Percentiles rank a stretch among this genome's conserved stretches.
phyloP scores from a whole-genome alignment of 805 yeast species.

The Lachancea sp. region DNA sequence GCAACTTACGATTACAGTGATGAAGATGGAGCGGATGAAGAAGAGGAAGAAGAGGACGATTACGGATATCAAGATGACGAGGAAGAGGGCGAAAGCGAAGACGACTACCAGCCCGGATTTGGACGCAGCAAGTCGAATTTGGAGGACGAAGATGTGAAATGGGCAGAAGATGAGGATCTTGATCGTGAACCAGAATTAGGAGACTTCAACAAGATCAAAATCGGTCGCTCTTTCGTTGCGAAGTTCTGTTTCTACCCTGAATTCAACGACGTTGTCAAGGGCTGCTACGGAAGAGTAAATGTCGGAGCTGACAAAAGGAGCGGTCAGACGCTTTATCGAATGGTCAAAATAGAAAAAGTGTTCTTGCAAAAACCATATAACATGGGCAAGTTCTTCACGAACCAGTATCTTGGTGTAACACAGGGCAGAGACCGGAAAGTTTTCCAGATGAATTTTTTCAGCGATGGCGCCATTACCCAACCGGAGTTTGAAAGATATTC shows the following conservation, averaged over 20 bases:
- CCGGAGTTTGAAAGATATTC: slow-evolving; percentile 72
- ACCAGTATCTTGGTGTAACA: slow-evolving; percentile 62
- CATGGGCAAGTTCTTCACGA: slow-evolving; percentile 44
- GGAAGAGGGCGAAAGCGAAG: slow-evolving; percentile 41
- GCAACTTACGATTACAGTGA: slow-evolving; percentile 38
- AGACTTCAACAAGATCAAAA: slow-evolving; percentile 66
- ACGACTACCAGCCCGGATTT: slow-evolving; percentile 34
- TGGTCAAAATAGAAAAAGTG: slow-evolving; percentile 73
- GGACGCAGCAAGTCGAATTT: slow-evolving; percentile 31
- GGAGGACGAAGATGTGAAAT: slow-evolving; percentile 43
- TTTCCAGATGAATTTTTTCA: slow-evolving; percentile 71
- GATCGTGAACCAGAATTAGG: slow-evolving; percentile 42
- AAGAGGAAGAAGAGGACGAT: slow-evolving; percentile 33
- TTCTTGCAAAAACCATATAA: slow-evolving; percentile 46
- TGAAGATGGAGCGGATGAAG: slow-evolving; percentile 44
- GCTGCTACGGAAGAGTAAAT: slow-evolving; percentile 77
- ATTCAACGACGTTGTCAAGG: slow-evolving; percentile 61
- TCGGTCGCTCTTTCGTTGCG: slow-evolving; percentile 71
- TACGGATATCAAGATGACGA: slow-evolving; percentile 35
- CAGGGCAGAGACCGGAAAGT: slow-evolving; percentile 73
- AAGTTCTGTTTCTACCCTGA: slow-evolving; percentile 78
- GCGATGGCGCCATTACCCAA: slow-evolving; percentile 65
- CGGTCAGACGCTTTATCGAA: slow-evolving; percentile 63
- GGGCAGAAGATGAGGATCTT: slow-evolving; percentile 41
- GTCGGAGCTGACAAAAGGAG: slow-evolving; percentile 64